Evolutionary conservation across 2,329 filamentous ascomycete species (phyloP), one percentile per base, ranked within the genome.

Genomic region (Talaromyces rugulosus): DNA sequence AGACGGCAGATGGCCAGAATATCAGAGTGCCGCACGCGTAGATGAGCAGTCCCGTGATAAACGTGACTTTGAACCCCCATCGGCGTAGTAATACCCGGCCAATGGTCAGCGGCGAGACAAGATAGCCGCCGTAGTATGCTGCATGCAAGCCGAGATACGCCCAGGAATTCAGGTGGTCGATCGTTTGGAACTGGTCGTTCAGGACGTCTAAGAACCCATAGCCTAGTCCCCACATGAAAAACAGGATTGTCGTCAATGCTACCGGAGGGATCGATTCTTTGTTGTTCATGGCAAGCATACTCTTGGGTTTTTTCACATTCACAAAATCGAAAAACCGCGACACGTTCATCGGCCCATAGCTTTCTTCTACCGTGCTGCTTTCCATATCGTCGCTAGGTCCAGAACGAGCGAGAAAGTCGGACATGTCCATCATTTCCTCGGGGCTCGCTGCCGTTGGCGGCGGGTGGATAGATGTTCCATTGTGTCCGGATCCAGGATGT

Each of bases 221-320:
- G 0, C 92, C 92, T 62, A 96, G 89, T 0, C 93, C 93, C 92
- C 92, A 96, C 2, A 96, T 79, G 66, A 96, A 87, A 76, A 96
- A 96, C 0, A 96, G 80, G 6, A 93, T 83, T 1, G 90, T 91
- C 27, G 96, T 91, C 65, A 91, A 66, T 1, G 82, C 76, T 27
- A 85, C 79, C 0, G 85, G 84, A 42, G 83, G 82, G 9, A 87
- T 69, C 0, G 84, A 86, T 66, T 88, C 83, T 58, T 77, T 76
- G 63, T 82, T 84, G 34, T 77, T 85, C 71, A 87, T 74, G 16
- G 85, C 79, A 1, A 87, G 80, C 75, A 88, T 83, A 65, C 84
- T 86, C 68, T 84, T 85, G 44, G 80, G 80, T 33, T 78, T 75
- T 58, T 79, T 79, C 70, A 86, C 81, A 63, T 86, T 82, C 52